Evolutionary conservation across 2,329 filamentous ascomycete genomes (phyloP).

Genomic region (Phialemoniopsis sp.): DNA sequence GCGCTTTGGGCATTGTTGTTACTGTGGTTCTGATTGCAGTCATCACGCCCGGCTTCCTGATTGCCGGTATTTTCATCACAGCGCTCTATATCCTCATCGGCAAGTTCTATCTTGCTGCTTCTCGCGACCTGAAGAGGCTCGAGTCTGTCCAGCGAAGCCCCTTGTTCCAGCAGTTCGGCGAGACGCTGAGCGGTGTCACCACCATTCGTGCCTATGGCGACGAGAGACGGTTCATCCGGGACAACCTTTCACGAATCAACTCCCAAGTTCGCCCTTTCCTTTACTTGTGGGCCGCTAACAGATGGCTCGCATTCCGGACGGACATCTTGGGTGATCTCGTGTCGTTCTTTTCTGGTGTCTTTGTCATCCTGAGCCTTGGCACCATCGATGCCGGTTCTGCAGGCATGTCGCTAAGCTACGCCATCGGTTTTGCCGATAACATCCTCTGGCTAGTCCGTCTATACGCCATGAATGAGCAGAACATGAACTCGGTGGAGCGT

Average conservation of each 20-base stretch:
- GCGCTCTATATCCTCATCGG: conserved; percentile 79
- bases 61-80: conserved; percentile 82
- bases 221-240: conserved; percentile 85
- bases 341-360: conserved; percentile 87
- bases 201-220: conserved; percentile 97
- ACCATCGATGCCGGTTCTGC: conserved; percentile 86
- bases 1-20: conserved; percentile 65
- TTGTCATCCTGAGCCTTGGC: conserved; percentile 80
- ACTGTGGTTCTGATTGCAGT: conserved; percentile 82
- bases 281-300: conserved; percentile 92
- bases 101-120: conserved; percentile 83
- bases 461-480: conserved; percentile 94
- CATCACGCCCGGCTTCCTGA: conserved; percentile 87
- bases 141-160: conserved; percentile 94
- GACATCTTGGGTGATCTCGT: conserved; percentile 89
- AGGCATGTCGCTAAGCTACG: conserved; percentile 91
- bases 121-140: conserved; percentile 90
- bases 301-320: conserved; percentile 92
- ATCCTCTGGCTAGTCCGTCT: conserved; percentile 93
- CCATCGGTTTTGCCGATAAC: conserved; percentile 95
- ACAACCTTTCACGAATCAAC: conserved; percentile 86
- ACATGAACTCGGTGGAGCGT: conserved; percentile 98
- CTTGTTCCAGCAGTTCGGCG: conserved; percentile 95
- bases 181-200: conserved; percentile 90
- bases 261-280: conserved; percentile 90